A percentile compares a stretch with the other conserved stretches of the same genome.
Evolutionary conservation across 805 yeast genomes (phyloP).

Genomic region (Pichia nanzhaoensis): DNA sequence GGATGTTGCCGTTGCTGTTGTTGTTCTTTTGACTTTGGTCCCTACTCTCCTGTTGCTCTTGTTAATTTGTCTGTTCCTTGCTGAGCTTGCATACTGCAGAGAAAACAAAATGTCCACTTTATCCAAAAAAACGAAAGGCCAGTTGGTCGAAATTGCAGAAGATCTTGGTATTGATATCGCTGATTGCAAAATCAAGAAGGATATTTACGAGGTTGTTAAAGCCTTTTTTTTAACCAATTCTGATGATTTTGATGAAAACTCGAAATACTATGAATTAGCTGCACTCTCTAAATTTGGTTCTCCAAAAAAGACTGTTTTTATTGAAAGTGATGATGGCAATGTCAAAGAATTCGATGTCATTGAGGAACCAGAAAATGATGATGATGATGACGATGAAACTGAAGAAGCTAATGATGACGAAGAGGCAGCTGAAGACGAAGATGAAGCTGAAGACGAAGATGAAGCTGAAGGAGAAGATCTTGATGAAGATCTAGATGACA

Average conservation of each 20-base stretch:
- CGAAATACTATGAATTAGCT: constrained; percentile 26
- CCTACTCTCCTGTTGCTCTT: neutral
- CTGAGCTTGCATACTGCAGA: neutral
- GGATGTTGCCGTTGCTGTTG: neutral
- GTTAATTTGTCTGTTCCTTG: neutral
- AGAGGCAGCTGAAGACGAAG: constrained; percentile 11
- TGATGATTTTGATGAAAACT: constrained; percentile 18
- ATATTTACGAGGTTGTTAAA: constrained; percentile 20
- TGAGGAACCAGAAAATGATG: constrained; percentile 35
- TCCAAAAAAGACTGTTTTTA: constrained; percentile 13
- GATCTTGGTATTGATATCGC: constrained; percentile 22
- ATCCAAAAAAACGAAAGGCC: constrained; percentile 27
- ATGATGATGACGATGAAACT: constrained; percentile 74
- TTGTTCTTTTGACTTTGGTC: neutral
- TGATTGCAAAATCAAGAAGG: constrained; percentile 25
- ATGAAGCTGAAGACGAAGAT: constrained; percentile 59
- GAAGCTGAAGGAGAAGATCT: constrained; percentile 69
- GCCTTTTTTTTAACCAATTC: constrained; percentile 20
- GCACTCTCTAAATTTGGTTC: constrained; percentile 12
- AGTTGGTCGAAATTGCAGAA: constrained; percentile 28
- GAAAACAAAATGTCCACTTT: constrained; percentile 16
- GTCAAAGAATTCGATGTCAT: constrained; percentile 8
- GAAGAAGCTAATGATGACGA: constrained; percentile 46
- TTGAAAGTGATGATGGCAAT: constrained; percentile 14
- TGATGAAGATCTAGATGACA: constrained; percentile 12